A percentile compares a stretch with the other conserved stretches of the same genome.
These are phyloP conservation scores for Geoglossum glabrum DNA, from an alignment of 495 filamentous ascomycete genomes.

Conservation along the genomic window DNA sequence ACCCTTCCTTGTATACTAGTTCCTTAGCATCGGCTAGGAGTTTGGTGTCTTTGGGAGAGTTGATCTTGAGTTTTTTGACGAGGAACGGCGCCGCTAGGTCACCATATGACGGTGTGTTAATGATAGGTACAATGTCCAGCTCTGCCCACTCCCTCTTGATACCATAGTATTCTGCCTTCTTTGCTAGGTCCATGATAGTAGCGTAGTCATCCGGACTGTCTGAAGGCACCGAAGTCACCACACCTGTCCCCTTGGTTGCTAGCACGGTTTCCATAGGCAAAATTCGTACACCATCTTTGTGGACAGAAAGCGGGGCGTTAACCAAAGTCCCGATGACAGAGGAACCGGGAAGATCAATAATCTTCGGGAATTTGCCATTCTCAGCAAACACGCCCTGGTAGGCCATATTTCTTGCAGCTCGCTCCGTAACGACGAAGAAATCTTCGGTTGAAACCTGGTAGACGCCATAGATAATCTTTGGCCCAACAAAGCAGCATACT, in stretches of 20 bases:
- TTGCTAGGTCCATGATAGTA: conserved; percentile 67
- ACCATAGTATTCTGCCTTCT: conserved; percentile 93
- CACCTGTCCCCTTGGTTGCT: conserved; percentile 82
- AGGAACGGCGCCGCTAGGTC: conserved; percentile 64
- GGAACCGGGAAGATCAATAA: conserved; percentile 51
- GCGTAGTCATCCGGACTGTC: conserved; percentile 94
- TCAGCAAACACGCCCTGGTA: conserved; percentile 68
- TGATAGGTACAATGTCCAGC: conserved; percentile 69
- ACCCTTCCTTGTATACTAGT: conserved; percentile 90
- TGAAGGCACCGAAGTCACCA: conserved; percentile 86
- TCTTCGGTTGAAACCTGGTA: conserved; percentile 70
- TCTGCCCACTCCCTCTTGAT: conserved; percentile 96
- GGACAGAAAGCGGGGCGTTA: conserved; percentile 75
- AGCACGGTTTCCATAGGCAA: conserved; percentile 90
- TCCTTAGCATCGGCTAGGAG: conserved; percentile 88
- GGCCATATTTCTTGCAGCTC: conserved; percentile 88
- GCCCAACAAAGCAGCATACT: conserved; percentile 86
- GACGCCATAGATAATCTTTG: conserved; percentile 75
- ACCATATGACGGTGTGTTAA: conserved; percentile 76
- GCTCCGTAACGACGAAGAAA: conserved; percentile 67
- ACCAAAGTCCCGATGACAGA: conserved; percentile 70
- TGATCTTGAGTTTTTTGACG: conserved; percentile 87
- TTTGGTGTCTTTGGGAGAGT: conserved; percentile 81
- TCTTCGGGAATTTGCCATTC: conserved; percentile 54
- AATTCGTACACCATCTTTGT: conserved; percentile 63